Base-by-base conservation (phyloP, 805 yeast species). In the Candida sithepensis region DNA sequence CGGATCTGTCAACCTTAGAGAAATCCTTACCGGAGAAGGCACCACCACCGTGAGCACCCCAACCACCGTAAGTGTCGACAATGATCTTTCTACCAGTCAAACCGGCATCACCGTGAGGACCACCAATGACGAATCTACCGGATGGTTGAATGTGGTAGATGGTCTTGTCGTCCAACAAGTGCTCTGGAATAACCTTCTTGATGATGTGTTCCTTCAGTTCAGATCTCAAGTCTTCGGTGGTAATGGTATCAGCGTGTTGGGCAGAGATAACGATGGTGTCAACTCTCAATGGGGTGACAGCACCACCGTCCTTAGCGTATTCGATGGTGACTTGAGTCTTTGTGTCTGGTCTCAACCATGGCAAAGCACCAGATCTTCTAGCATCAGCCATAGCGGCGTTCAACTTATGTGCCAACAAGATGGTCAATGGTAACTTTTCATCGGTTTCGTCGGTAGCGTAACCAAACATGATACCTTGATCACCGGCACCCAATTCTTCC, bases 41-140 rank as follows among this genome's bases (percentile, higher is more conserved):
- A 81, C 99, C 99, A 81, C 99, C 99, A 77, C 99, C 99, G 81
- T 94, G 99, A 67, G 99, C 98, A 76, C 99, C 97, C 95, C 99
- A 95, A 67, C 99, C 99, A 79, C 99, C 99, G 78, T 94, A 94
- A 58, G 99, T 96, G 75, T 94, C 99, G 70, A 94, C 99, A 66
- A 94, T 94, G 74, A 94, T 94, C 81, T 94, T 94, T 80, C 99
- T 89, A 74, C 99, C 99, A 61, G 99, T 94, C 69, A 94, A 79
- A 81, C 99, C 99, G 59, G 99, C 99, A 72, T 94, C 99, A 83
- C 99, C 99, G 77, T 94, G 99, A 62, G 99, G 99, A 73, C 99
- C 99, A 78, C 99, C 99, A 69, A 94, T 94, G 66, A 94, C 97
- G 83, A 94, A 94, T 77, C 98, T 87, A 63, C 99, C 99, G 56